Evolutionary conservation across 352 stramenopile genomes (phyloP).

Genomic region (Peronospora farinosa): DNA sequence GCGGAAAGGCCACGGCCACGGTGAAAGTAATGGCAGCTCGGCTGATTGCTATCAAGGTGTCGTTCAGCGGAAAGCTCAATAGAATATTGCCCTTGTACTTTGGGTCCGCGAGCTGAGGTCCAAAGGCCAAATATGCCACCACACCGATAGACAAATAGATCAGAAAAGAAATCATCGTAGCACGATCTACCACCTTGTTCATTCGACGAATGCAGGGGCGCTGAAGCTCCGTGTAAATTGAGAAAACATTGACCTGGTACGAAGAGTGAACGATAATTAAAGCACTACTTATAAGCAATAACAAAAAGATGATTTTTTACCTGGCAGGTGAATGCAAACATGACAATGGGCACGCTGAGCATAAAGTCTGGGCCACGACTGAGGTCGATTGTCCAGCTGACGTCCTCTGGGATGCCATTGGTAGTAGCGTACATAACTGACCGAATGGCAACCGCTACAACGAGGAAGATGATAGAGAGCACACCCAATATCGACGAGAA

Average conservation of each 20-base stretch:
- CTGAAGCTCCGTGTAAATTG: slow-evolving; percentile 85
- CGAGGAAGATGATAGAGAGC: slow-evolving; percentile 80
- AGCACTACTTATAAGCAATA: slow-evolving; percentile 1
- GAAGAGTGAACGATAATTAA: slow-evolving; percentile 2
- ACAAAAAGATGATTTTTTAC: slow-evolving; percentile 14
- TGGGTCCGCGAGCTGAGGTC: slow-evolving; percentile 47
- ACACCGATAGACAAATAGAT: slow-evolving; percentile 78
- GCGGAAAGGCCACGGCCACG: slow-evolving; percentile 71
- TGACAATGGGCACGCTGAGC: slow-evolving; percentile 83
- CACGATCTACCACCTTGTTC: slow-evolving; percentile 84
- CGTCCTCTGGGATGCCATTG: slow-evolving; percentile 52
- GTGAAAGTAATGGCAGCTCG: slow-evolving; percentile 85
- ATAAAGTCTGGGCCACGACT: slow-evolving; percentile 68
- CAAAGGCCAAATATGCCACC: slow-evolving; percentile 76
- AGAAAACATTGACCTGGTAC: slow-evolving; percentile 76
- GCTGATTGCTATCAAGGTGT: slow-evolving; percentile 74
- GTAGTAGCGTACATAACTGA: slow-evolving; percentile 63
- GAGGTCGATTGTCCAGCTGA: slow-evolving; percentile 73
- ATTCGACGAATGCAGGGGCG: slow-evolving; percentile 80
- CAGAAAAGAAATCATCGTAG: slow-evolving; percentile 61
- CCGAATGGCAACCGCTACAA: slow-evolving; percentile 69
- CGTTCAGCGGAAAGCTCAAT: slow-evolving; percentile 66
- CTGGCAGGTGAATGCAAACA: slow-evolving; percentile 87
- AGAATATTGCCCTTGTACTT: slow-evolving; percentile 82
- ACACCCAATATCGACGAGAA: slow-evolving; percentile 82